Evolutionary conservation across 2,329 filamentous ascomycete species (phyloP).

Genomic region (Scedosporium boydii): DNA sequence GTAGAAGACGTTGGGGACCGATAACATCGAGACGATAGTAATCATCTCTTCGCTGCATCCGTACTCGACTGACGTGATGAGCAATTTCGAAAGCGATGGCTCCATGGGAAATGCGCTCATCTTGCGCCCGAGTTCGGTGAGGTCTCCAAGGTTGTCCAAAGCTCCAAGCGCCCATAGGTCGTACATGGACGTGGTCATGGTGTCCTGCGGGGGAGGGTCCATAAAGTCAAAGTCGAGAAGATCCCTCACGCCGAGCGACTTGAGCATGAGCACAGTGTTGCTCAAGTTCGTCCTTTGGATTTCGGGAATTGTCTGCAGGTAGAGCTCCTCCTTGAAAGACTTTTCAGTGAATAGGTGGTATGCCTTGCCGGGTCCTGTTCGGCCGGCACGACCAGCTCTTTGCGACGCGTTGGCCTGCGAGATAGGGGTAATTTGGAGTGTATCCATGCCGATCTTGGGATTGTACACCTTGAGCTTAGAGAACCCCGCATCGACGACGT

Average conservation of each 20-base stretch:
- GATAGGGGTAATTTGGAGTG: conserved; percentile 92
- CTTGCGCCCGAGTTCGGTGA: conserved; percentile 75
- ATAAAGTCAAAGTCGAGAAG: conserved; percentile 97
- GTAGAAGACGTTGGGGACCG: conserved; percentile 94
- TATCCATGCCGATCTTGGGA: conserved; percentile 98
- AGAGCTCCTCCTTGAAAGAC: conserved; percentile 92
- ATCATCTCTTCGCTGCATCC: conserved; percentile 96
- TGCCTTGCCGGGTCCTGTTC: conserved; percentile 90
- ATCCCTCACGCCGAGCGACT: conserved; percentile 89
- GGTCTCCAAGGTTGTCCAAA: conserved; percentile 83
- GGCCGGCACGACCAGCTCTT: conserved; percentile 82
- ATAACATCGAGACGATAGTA: conserved; percentile 96
- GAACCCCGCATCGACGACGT: conserved; percentile 92
- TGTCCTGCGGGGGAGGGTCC: conserved; percentile 96
- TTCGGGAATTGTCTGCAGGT: conserved; percentile 93
- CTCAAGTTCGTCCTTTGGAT: conserved; percentile 94
- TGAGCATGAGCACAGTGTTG: conserved; percentile 89
- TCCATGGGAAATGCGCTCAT: conserved; percentile 99
- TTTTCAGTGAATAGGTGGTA: conserved; percentile 91
- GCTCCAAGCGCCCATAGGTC: conserved; percentile 95
- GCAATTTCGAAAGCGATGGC: conserved; percentile 83
- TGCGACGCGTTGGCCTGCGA: conserved; percentile 95
- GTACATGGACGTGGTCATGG: conserved; percentile 93
- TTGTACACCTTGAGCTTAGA: conserved; percentile 99
- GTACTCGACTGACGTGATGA: conserved; percentile 86